phyloP scores from a whole-genome alignment of 164 flowering plant species.

The Tinospora cordifolia region DNA sequence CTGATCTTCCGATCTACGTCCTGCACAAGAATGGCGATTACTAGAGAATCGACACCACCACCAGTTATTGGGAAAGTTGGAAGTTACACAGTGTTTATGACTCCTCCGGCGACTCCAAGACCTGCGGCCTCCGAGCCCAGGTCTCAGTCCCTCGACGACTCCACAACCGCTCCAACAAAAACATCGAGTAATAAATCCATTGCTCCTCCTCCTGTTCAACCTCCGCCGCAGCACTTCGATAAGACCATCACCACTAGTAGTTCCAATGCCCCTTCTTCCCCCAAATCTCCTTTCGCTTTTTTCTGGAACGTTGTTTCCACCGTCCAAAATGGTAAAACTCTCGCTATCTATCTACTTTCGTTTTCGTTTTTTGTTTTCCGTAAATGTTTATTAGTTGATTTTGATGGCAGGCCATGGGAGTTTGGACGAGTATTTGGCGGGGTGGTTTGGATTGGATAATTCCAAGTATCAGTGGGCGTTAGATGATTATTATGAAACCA shows the following conservation, averaged over 20 bases:
- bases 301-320: conserved; percentile 63
- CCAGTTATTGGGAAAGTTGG: conserved; percentile 90
- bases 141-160: conserved; percentile 7
- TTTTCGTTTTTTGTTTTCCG: not conserved
- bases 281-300: conserved; percentile 38
- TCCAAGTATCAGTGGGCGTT: conserved; percentile 98
- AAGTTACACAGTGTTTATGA: conserved; percentile 87
- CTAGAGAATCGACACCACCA: conserved; percentile 52
- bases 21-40: conserved; percentile 29
- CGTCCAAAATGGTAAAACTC: conserved; percentile 61
- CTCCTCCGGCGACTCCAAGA: conserved; percentile 74
- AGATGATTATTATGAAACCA: conserved; percentile 78
- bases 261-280: conserved; percentile 13
- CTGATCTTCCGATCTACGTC: not conserved
- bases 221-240: conserved; percentile 51
- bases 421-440: conserved; percentile 77
- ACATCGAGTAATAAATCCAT: too few relatives aligned
- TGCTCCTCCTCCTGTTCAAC: conserved; percentile 47
- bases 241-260: conserved; percentile 19
- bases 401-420: conserved; percentile 67
- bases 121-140: conserved; percentile 15
- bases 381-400: not conserved
- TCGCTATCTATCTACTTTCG: not conserved
- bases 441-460: conserved; percentile 88
- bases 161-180: not conserved